A percentile compares a stretch with the other conserved stretches of the same genome.
phyloP scores from a whole-genome alignment of 78 protist species.

The Pigoraptor vietnamica region DNA sequence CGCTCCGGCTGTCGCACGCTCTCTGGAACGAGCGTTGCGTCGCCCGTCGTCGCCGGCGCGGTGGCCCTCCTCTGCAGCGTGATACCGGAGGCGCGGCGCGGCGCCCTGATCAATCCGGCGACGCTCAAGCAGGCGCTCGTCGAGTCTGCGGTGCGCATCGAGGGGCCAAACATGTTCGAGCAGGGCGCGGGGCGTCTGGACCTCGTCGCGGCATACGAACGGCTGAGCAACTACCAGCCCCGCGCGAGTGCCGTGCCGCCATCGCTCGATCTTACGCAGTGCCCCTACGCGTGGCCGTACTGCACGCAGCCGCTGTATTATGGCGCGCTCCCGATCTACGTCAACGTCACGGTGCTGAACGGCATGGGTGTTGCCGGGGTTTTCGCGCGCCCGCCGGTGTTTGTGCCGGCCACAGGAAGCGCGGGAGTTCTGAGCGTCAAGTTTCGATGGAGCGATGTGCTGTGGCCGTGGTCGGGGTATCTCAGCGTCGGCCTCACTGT shows the following conservation, averaged over 20 bases:
- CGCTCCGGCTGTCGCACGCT: constrained; percentile 52
- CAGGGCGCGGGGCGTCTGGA: constrained; percentile 72
- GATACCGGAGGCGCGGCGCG: background rate
- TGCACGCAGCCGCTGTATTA: constrained; percentile 82
- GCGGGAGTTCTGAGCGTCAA: background rate
- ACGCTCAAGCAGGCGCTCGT: constrained; percentile 64
- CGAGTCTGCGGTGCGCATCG: constrained; percentile 26
- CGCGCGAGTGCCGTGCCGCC: constrained; percentile 32
- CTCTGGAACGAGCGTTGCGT: constrained; percentile 67
- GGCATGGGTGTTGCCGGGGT: background rate
- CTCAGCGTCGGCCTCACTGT: constrained; percentile 43
- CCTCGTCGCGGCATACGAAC: constrained; percentile 15
- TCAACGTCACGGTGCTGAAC: constrained; percentile 80
- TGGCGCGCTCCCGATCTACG: constrained; percentile 54
- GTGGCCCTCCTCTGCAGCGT: constrained; percentile 36
- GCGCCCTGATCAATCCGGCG: constrained; percentile 61
- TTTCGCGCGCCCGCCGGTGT: background rate
- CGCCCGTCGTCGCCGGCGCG: constrained; percentile 92
- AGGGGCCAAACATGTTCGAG: constrained; percentile 54
- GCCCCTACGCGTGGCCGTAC: constrained; percentile 88
- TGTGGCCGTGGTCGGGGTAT: constrained; percentile 89
- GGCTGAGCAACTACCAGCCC: background rate
- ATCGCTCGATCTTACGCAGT: constrained; percentile 54
- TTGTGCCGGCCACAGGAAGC: background rate
- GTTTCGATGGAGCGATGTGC: background rate